Evolutionary conservation across 2,329 filamentous ascomycete genomes (phyloP).

Genomic region (Tolypocladium album): DNA sequence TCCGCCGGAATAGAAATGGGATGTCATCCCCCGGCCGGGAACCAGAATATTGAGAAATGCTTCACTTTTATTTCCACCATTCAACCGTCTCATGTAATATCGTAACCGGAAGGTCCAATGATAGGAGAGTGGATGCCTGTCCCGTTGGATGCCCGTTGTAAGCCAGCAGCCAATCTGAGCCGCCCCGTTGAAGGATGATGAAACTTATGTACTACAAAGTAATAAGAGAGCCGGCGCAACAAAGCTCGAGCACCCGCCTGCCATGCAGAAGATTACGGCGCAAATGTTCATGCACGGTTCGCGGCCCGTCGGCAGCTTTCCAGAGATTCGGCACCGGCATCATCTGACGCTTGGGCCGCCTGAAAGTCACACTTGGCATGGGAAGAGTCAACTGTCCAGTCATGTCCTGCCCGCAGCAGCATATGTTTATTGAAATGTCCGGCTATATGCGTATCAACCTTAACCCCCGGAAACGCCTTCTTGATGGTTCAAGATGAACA

Average conservation of each 20-base stretch:
- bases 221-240: not conserved
- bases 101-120: not conserved
- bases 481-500: not conserved
- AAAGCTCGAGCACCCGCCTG: not conserved
- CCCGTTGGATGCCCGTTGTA: too few relatives aligned
- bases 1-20: too few relatives aligned
- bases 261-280: not conserved
- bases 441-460: not conserved
- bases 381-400: not conserved
- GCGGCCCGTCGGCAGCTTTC: not conserved
- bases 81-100: too few relatives aligned
- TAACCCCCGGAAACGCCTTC: not conserved
- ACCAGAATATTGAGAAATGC: too few relatives aligned
- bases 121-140: not conserved
- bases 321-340: not conserved
- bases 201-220: not conserved
- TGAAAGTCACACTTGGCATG: not conserved
- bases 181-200: not conserved
- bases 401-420: not conserved
- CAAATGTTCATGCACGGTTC: too few relatives aligned
- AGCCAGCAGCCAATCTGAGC: not conserved
- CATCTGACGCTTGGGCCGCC: not conserved
- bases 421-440: conserved; percentile 2
- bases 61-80: too few relatives aligned
- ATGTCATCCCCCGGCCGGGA: too few relatives aligned